Evolutionary conservation across 352 stramenopile species (phyloP), one percentile per base, ranked within the genome.

Genomic region (Phytophthora constricta): DNA sequence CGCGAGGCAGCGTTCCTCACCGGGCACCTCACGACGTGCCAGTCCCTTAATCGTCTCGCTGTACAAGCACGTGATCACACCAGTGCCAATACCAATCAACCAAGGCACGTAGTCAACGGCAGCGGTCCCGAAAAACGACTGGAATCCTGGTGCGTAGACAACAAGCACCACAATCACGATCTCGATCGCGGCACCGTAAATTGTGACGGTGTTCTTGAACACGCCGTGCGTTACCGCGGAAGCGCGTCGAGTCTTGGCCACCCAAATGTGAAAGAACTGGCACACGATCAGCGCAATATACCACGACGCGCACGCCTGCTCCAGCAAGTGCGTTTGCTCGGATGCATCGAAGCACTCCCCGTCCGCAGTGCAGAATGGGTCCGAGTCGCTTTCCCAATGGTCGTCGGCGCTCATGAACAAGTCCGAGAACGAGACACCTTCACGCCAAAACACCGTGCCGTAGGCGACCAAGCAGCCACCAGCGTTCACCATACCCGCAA

Each of bases 401-500:
- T 70, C 28, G 17, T 84, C 72, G 1, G 52, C 43, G 17, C 65
- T 82, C 60, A 80, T 41, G 68, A 79, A 79, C 26, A 86, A 50
- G 27, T 82, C 72, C 9, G n/a, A 66, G 28, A 86, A 75, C 19
- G 74, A 82, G 2, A 84, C 41, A 1, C 57, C 76, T 10, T 76
- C 19, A 46, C 68, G 62, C 79, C 76, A 86, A 49, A 80, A 83
- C 5, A 80, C 72, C 1, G 55, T 43, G 0, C 57, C 56, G 43
- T 79, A 78, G 1, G 76, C 70, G 23, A 78, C n/a, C n/a, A 87
- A 33, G 37, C 76, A 84, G 14, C 71, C 74, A 33, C 20, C 31
- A 27, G 78, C 84, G 56, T 96, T 90, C 33, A 96, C 84, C 58
- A 97, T 77, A 11, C 92, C 92, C 13, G 93, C 92, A 3, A 96